Percentiles rank a stretch among this genome's conserved stretches.
Evolutionary conservation across 2,329 filamentous ascomycete genomes (phyloP).

Genomic region (Thermothelomyces thermophilus): DNA sequence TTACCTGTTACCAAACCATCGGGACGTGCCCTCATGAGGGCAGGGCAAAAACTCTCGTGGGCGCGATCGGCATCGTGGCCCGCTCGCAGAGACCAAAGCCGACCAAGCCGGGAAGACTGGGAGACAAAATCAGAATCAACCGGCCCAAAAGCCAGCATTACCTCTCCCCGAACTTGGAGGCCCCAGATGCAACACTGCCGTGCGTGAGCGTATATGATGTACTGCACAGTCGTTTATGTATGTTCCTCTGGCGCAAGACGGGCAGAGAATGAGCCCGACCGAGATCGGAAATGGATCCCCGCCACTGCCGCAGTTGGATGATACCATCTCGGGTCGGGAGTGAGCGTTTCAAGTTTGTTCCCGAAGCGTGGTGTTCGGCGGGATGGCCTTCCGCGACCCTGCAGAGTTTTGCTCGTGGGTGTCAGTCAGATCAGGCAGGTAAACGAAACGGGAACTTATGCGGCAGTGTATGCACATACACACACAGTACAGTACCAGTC

Average conservation of each 20-base stretch:
- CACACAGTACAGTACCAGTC: not conserved
- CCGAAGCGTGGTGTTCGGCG: not conserved
- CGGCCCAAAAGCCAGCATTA: no score
- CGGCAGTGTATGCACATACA: no score
- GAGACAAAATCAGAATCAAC: not conserved
- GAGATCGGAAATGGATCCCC: conserved; percentile 1
- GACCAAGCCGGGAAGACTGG: not conserved
- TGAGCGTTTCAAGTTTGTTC: no score
- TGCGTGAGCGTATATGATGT: no score
- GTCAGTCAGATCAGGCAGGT: conserved; percentile 1
- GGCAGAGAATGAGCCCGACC: not conserved
- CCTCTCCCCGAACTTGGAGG: not conserved
- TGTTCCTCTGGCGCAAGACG: not conserved
- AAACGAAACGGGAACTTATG: not conserved
- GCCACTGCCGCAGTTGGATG: not conserved
- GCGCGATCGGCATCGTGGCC: not conserved
- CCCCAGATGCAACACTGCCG: conserved; percentile 4
- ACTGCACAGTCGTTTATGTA: not conserved
- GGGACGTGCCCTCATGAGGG: conserved; percentile 5
- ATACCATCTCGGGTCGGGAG: not conserved
- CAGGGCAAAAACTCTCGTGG: no score
- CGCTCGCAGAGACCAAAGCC: not conserved
- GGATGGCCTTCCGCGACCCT: not conserved
- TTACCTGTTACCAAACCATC: conserved; percentile 14
- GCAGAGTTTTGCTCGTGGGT: not conserved